Evolutionary conservation across 208 protist genomes (phyloP).

Genomic region (Naegleria gruberi): DNA sequence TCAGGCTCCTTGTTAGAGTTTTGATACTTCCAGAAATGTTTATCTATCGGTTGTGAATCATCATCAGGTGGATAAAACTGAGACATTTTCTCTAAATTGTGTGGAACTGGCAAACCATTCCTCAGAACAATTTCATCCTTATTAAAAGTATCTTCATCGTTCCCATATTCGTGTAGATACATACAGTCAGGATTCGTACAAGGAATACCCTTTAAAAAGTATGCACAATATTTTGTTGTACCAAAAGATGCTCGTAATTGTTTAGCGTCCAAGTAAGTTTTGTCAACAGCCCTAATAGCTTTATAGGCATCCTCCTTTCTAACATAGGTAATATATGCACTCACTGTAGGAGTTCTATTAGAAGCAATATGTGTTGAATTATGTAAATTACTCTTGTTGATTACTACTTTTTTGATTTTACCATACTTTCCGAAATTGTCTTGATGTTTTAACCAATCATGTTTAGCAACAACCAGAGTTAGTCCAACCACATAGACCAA

Average conservation of each 20-base stretch:
- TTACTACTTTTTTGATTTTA: constrained; percentile 66
- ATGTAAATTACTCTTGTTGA: constrained; percentile 56
- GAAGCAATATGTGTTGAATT: background rate
- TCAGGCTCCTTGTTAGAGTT: constrained; percentile 3
- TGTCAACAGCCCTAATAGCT: constrained; percentile 55
- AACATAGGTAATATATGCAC: constrained; percentile 63
- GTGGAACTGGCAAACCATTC: constrained; percentile 20
- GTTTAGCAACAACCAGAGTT: constrained; percentile 50
- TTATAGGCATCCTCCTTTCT: constrained; percentile 48
- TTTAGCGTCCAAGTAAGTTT: constrained; percentile 33
- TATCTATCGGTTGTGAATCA: background rate
- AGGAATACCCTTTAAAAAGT: constrained; percentile 55
- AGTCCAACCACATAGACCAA: constrained; percentile 76
- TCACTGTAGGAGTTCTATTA: constrained; percentile 37
- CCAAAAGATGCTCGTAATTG: constrained; percentile 61
- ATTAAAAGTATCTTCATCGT: constrained; percentile 39
- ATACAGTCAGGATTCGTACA: constrained; percentile 77
- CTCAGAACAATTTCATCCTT: constrained; percentile 65
- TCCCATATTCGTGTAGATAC: constrained; percentile 68
- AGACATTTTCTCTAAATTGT: background rate
- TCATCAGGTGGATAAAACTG: background rate
- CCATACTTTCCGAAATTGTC: constrained; percentile 78
- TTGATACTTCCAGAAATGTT: constrained; percentile 6
- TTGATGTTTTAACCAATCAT: constrained; percentile 52
- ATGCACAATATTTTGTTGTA: constrained; percentile 81